Conservation (phyloP, 2,329 filamentous ascomycete species). For the Harringtonia lauricola region DNA sequence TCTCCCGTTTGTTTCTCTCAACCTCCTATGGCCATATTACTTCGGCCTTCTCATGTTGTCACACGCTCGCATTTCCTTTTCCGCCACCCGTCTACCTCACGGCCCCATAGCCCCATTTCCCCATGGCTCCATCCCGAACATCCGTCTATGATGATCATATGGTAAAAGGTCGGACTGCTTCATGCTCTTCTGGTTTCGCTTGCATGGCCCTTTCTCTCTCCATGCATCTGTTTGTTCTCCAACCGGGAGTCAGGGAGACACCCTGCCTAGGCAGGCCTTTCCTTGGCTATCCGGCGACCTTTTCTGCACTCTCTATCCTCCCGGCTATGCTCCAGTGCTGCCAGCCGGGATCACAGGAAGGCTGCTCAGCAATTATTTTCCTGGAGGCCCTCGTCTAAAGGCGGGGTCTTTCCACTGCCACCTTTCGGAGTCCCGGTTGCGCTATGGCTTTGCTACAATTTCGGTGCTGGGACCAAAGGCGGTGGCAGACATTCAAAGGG, state of each 20-base stretch:
- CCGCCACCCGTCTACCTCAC: too few species aligned
- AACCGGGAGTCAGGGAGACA: neutral
- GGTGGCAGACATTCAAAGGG: slow-evolving; percentile 34
- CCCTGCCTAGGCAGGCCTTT: slow-evolving; percentile 11
- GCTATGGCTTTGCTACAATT: slow-evolving; percentile 26
- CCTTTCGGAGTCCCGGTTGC: slow-evolving; percentile 6
- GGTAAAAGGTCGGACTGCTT: slow-evolving; percentile 36
- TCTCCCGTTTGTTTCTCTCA: too few species aligned
- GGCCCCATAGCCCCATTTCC: too few species aligned
- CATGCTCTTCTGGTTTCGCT: slow-evolving; percentile 24
- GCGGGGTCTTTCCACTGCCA: slow-evolving; percentile 1
- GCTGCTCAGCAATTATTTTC: slow-evolving; percentile 3
- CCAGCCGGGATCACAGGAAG: slow-evolving; percentile 1
- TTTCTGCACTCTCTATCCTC: neutral
- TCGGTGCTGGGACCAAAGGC: slow-evolving; percentile 53
- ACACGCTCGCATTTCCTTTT: too few species aligned
- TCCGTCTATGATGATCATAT: slow-evolving; percentile 31
- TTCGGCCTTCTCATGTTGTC: too few species aligned
- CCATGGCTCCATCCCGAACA: too few species aligned
- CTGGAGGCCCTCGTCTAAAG: neutral
- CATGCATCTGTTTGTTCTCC: neutral
- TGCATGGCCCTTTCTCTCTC: neutral
- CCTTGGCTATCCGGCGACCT: neutral
- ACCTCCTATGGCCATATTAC: too few species aligned
- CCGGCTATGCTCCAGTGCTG: slow-evolving; percentile 3